Percentiles rank a stretch among this genome's conserved stretches.
phyloP scores from a whole-genome alignment of 208 protist genomes.

The Naegleria gruberi region DNA sequence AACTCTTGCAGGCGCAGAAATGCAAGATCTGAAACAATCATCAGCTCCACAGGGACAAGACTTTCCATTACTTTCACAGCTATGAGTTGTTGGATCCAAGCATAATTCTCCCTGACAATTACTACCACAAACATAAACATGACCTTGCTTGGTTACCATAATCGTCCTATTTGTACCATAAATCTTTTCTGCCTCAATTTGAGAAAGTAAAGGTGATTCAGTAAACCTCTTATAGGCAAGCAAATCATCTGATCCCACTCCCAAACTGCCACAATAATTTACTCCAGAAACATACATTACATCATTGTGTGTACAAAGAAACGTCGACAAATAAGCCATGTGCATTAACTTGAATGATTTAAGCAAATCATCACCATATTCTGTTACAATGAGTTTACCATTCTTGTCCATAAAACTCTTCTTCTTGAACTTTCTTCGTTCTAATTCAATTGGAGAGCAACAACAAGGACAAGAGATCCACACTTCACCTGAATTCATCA shows the following conservation, averaged over 20 bases:
- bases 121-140: neutral
- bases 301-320: neutral
- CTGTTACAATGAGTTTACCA: neutral
- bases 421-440: neutral
- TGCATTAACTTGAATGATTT: conserved; percentile 1
- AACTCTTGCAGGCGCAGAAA: neutral
- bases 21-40: neutral
- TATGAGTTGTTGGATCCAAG: neutral
- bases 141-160: neutral
- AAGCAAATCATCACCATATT: neutral
- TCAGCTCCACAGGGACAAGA: neutral
- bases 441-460: neutral
- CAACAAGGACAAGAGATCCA: neutral
- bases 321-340: neutral
- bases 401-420: neutral
- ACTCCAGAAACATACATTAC: neutral
- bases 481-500: neutral
- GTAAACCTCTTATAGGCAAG: neutral
- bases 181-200: neutral
- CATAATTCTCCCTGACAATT: neutral
- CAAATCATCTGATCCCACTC: neutral
- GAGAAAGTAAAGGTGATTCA: neutral
- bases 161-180: neutral
- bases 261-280: conserved; percentile 5
- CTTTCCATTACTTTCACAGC: neutral